Evolutionary conservation across 176 grass and related monocot species (phyloP).

Genomic region (Dendrocalamus sinicus): DNA sequence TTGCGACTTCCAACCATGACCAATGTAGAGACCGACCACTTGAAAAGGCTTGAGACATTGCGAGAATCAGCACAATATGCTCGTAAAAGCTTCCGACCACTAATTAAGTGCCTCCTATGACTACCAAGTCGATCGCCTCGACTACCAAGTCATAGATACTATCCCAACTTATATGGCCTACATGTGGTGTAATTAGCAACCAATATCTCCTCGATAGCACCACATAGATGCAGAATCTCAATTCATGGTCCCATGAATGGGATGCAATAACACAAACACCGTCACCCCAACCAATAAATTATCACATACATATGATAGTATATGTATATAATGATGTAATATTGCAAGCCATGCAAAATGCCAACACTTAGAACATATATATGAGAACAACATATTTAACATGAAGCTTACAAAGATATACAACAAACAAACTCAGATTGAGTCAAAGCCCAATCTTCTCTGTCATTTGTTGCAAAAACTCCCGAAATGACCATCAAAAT

Average conservation of each 20-base stretch:
- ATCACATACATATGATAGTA: background rate
- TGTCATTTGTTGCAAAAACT: constrained; percentile 59
- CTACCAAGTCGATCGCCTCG: too few species aligned
- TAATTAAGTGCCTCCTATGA: too few species aligned
- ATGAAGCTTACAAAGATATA: constrained; percentile 82
- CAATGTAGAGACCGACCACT: too few species aligned
- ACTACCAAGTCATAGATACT: too few species aligned
- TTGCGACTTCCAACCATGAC: too few species aligned
- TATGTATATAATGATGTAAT: background rate
- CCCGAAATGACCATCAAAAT: constrained; percentile 81
- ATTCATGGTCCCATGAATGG: background rate
- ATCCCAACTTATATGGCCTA: background rate
- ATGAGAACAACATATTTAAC: constrained; percentile 24
- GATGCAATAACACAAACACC: background rate
- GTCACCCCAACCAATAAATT: background rate
- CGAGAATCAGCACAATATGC: too few species aligned
- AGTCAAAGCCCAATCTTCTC: constrained; percentile 76
- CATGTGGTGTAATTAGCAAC: constrained; percentile 25
- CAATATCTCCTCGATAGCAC: background rate
- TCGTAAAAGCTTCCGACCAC: too few species aligned
- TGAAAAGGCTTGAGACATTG: too few species aligned
- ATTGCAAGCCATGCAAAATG: constrained; percentile 17
- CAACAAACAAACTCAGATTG: constrained; percentile 64
- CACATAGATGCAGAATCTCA: constrained; percentile 29
- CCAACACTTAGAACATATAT: background rate